These are phyloP conservation scores for Kalaharituber pfeilii DNA, from an alignment of 2,329 filamentous ascomycete species.

Conservation along the genomic window DNA sequence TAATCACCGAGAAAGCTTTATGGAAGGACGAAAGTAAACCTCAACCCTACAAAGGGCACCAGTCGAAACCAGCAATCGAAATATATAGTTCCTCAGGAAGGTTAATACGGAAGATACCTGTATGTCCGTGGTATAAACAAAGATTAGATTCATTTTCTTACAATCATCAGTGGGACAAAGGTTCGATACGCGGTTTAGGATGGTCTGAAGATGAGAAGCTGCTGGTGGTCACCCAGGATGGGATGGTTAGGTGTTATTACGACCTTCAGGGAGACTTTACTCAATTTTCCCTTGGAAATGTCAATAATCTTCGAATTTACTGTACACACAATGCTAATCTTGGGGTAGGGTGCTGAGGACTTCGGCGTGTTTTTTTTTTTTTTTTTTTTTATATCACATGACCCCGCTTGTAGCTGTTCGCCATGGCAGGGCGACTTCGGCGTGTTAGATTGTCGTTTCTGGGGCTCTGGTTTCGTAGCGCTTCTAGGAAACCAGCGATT, in stretches of 20 bases:
- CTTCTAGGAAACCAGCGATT: constrained; percentile 75
- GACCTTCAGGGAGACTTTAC: constrained; percentile 90
- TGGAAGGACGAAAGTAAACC: constrained; percentile 77
- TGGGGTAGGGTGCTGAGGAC: constrained; percentile 54
- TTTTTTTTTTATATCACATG: no score
- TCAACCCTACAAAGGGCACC: constrained; percentile 52
- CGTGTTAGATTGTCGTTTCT: constrained; percentile 80
- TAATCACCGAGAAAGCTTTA: constrained; percentile 45
- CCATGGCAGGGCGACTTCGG: no score
- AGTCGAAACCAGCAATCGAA: constrained; percentile 70
- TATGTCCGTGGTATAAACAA: no score
- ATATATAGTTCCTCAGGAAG: constrained; percentile 88
- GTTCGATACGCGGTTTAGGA: constrained; percentile 67
- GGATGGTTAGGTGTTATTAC: constrained; percentile 75
- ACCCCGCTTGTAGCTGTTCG: no score
- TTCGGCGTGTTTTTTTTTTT: no score
- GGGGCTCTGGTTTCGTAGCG: constrained; percentile 80
- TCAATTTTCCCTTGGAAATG: constrained; percentile 78
- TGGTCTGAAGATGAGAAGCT: constrained; percentile 95
- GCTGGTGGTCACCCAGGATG: constrained; percentile 73
- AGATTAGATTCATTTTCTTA: no score
- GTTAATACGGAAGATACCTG: constrained; percentile 60
- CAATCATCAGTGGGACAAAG: constrained; percentile 61
- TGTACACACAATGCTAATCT: constrained; percentile 5
- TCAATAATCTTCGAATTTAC: constrained; percentile 25